Conservation (phyloP, 192 early-diverging fungal genomes). For the Podila clonocystis region DNA sequence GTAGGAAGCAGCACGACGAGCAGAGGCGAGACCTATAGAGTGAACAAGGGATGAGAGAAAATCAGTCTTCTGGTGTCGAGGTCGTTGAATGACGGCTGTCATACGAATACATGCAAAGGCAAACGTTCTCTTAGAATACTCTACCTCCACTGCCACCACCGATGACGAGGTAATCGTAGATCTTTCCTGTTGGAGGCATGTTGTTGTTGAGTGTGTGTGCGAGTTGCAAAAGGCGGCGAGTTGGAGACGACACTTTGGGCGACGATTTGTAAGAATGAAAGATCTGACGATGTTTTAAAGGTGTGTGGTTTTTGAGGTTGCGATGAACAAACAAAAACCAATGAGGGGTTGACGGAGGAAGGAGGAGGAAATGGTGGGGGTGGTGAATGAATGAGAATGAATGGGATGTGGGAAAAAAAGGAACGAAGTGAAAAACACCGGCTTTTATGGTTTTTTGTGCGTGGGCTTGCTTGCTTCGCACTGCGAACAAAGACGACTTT, state of each 20-base stretch:
- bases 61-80: background rate
- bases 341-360: background rate
- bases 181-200: slow-evolving; percentile 52
- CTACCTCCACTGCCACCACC: slow-evolving; percentile 86
- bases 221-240: slow-evolving; percentile 46
- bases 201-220: slow-evolving; percentile 30
- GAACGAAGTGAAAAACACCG: background rate
- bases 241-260: slow-evolving; percentile 34
- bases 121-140: no score
- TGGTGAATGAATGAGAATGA: slow-evolving; percentile 1
- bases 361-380: background rate
- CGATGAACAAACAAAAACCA: background rate
- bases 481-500: background rate
- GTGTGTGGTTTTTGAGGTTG: slow-evolving; percentile 28
- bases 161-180: slow-evolving; percentile 95
- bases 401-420: background rate
- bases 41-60: background rate
- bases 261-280: background rate
- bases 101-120: background rate
- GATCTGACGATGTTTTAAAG: slow-evolving; percentile 42
- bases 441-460: background rate
- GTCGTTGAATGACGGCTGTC: background rate
- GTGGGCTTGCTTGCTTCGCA: background rate
- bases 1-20: slow-evolving; percentile 91
- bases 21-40: slow-evolving; percentile 84